Evolutionary conservation across 345 rosid genomes (phyloP).

Genomic region (Sonneratia caseolaris): DNA sequence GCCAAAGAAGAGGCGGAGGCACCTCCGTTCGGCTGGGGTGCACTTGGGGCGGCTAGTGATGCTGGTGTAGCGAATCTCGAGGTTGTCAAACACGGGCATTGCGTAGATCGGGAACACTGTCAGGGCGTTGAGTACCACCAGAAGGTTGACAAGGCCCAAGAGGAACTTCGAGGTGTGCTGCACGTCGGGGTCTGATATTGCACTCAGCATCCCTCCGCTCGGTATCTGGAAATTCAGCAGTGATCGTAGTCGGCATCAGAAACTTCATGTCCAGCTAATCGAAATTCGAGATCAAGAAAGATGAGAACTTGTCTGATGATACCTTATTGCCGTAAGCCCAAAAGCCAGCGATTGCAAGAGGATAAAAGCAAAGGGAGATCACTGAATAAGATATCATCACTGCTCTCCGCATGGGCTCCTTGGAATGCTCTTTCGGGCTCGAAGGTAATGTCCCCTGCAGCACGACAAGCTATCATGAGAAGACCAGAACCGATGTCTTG

Average conservation of each 20-base stretch:
- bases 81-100: slow-evolving; percentile 47
- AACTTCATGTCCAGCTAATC: background rate
- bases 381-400: slow-evolving; percentile 27
- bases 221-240: slow-evolving; percentile 2
- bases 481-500: background rate
- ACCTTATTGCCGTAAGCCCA: slow-evolving; percentile 54
- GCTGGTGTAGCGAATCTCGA: slow-evolving; percentile 21
- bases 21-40: slow-evolving; percentile 11
- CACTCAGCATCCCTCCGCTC: slow-evolving; percentile 28
- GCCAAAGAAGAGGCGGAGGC: slow-evolving; percentile 29
- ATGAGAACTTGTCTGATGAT: background rate
- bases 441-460: slow-evolving; percentile 52
- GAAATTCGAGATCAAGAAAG: background rate
- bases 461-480: background rate
- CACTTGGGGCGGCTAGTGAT: slow-evolving; percentile 2
- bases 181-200: slow-evolving; percentile 18
- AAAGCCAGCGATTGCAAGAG: slow-evolving; percentile 35
- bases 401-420: slow-evolving; percentile 42
- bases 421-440: slow-evolving; percentile 13
- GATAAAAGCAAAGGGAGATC: slow-evolving; percentile 23
- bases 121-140: slow-evolving; percentile 23
- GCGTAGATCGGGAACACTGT: slow-evolving; percentile 42
- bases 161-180: slow-evolving; percentile 17
- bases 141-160: slow-evolving; percentile 16
- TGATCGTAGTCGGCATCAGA: background rate